Conservation (phyloP, 2,329 filamentous ascomycete species). For the Sporothrix brasiliensis region DNA sequence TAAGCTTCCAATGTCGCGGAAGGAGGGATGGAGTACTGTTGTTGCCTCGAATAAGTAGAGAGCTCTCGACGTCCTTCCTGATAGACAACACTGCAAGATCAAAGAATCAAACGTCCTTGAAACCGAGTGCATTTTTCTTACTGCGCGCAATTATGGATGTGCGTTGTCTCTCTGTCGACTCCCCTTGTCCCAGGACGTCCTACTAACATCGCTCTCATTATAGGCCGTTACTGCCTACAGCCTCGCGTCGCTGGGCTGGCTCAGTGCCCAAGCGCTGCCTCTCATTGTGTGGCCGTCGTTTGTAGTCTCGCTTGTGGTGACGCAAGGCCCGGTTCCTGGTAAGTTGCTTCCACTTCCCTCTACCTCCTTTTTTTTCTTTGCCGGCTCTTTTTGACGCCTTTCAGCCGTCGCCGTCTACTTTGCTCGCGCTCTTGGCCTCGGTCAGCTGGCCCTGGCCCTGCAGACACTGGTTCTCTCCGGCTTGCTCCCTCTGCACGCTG, state of each 20-base stretch:
- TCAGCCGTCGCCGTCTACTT: conserved; percentile 72
- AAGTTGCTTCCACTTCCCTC: not conserved
- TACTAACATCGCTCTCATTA: not conserved
- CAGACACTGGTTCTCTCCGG: conserved; percentile 71
- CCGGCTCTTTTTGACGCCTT: not conserved
- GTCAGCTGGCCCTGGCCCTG: conserved; percentile 65
- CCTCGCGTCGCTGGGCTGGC: conserved; percentile 57
- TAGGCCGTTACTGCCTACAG: conserved; percentile 56
- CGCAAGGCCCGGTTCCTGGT: conserved; percentile 11
- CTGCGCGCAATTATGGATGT: conserved; percentile 26
- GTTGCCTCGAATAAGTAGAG: conserved; percentile 1
- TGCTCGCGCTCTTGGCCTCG: conserved; percentile 68
- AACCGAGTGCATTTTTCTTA: not conserved
- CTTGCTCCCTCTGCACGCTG: conserved; percentile 60
- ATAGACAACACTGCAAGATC: not conserved
- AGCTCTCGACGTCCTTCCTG: not conserved
- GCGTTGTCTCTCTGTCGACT: not conserved
- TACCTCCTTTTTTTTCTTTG: no score
- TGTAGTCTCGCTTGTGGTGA: conserved; percentile 50
- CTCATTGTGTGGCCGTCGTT: conserved; percentile 54
- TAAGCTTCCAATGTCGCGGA: conserved; percentile 2
- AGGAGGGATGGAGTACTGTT: not conserved
- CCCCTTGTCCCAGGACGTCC: not conserved
- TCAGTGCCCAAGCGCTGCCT: conserved; percentile 52
- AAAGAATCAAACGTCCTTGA: not conserved